Evolutionary conservation across 75 land plant genomes (phyloP), one percentile per base, ranked within the genome.

Genomic region (Cryptomeria japonica): DNA sequence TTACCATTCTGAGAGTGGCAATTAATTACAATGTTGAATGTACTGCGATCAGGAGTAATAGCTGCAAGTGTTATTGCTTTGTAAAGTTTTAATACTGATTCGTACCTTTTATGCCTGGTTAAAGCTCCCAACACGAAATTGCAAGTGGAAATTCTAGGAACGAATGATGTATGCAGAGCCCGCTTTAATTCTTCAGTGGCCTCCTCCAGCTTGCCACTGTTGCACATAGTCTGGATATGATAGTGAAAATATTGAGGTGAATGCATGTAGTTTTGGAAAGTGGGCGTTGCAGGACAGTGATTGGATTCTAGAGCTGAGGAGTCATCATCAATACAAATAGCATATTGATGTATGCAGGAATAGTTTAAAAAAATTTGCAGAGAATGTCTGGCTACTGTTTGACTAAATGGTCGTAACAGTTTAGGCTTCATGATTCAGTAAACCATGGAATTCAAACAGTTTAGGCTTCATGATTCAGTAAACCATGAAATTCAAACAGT

Each of bases 1-100:
- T 44, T 80, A 1, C 83, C 83, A 9, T 10, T 44, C 22, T 80
- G 83, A 44, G 47, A 80, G 47, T 80, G 49, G 46, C 83, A 80
- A 80, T 80, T 80, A 2, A 80, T 80, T 25, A 80, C 83, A 80
- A 28, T 80, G 49, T 41, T 80, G 39, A 80, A 42, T 10, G 83
- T 80, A 41, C 8, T 42, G 47, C 44, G 14, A 42, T 80, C 31
- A 22, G 83, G 49, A 42, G 46, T 28, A 80, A 80, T 18, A 22
- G 12, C 49, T 7, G 47, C 49, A 25, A 41, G 4, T 25, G n/a
- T 44, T 28, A 80, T 44, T 41, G 46, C 47, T 80, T 28, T 2
- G 47, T 80, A 44, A 80, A 80, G 47, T 8, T 22, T 18, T 11
- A 80, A 3, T 44, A 39, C 83, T 7, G 83, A 28, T 42, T 80